A percentile compares a stretch with the other conserved stretches of the same genome.
phyloP scores from a whole-genome alignment of 768 basidiomycete genomes.

The Lentinula aciculospora region DNA sequence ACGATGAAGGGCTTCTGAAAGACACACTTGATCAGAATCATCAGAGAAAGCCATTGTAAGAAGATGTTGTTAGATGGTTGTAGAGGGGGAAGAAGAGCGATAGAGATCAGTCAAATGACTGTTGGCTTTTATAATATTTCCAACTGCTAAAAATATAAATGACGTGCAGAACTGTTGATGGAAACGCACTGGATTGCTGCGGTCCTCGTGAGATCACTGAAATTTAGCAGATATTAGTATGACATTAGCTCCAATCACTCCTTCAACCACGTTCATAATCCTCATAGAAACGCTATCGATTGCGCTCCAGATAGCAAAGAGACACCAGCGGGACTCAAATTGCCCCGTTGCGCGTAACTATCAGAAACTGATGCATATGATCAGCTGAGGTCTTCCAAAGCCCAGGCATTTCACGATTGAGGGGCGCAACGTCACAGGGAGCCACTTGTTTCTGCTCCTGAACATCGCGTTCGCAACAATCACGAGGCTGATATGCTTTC shows the following conservation, averaged over 20 bases:
- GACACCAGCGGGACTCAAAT: too few relatives aligned
- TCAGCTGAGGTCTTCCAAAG: too few relatives aligned
- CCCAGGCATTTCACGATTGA: too few relatives aligned
- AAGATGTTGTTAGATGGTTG: neutral
- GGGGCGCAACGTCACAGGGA: too few relatives aligned
- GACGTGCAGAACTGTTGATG: neutral
- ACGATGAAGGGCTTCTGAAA: too few relatives aligned
- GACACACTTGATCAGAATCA: constrained; percentile 9
- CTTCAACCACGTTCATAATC: neutral
- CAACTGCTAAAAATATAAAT: neutral
- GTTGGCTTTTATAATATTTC: neutral
- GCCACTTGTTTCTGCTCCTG: too few relatives aligned
- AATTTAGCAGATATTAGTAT: neutral
- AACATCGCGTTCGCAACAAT: too few relatives aligned
- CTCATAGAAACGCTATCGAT: neutral
- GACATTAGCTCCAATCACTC: neutral
- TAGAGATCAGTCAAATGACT: neutral
- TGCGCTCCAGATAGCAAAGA: neutral
- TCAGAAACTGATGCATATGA: too few relatives aligned
- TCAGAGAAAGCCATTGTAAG: constrained; percentile 13
- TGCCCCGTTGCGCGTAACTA: too few relatives aligned
- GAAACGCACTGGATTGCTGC: neutral
- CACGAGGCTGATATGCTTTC: too few relatives aligned
- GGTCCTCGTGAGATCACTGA: neutral
- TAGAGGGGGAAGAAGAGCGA: neutral